phyloP scores from a whole-genome alignment of 1,139 yeast species.

The Lizanozyma gosingica region DNA sequence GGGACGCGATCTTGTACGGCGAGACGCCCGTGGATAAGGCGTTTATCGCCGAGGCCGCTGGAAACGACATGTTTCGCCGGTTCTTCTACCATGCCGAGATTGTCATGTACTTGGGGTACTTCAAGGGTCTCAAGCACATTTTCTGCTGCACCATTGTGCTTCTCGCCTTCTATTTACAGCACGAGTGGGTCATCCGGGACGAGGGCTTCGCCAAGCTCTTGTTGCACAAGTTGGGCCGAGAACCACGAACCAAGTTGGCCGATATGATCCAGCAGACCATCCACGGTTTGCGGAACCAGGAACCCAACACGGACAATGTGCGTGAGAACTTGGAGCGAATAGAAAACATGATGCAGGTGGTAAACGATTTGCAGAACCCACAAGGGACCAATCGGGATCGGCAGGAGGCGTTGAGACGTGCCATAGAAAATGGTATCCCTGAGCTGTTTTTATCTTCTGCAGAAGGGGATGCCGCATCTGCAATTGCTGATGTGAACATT shows the following conservation, averaged over 20 bases:
- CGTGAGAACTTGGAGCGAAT: conserved; percentile 17
- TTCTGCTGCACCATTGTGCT: conserved; percentile 31
- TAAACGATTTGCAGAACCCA: conserved; percentile 21
- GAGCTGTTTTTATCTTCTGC: conserved; percentile 3
- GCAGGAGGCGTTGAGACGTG: conserved; percentile 16
- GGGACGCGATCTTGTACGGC: conserved; percentile 42
- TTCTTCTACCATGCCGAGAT: background rate
- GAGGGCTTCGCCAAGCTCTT: conserved; percentile 54
- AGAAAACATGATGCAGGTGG: conserved; percentile 23
- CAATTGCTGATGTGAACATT: conserved; percentile 11
- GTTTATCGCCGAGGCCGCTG: background rate
- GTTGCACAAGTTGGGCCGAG: conserved; percentile 48
- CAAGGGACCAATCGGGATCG: conserved; percentile 8
- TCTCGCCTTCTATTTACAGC: conserved; percentile 45
- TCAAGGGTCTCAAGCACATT: conserved; percentile 33
- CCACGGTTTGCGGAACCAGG: conserved; percentile 20
- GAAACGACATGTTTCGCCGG: background rate
- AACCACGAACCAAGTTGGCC: conserved; percentile 34
- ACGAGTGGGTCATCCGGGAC: conserved; percentile 67
- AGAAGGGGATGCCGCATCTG: conserved; percentile 7
- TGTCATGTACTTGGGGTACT: conserved; percentile 20
- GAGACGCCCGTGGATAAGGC: conserved; percentile 15
- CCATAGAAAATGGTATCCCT: conserved; percentile 7
- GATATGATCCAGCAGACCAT: conserved; percentile 29
- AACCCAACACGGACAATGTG: conserved; percentile 10